A percentile compares a stretch with the other conserved stretches of the same genome.
Evolutionary conservation across 176 grass and related monocot species (phyloP).

Genomic region (Triticum urartu): DNA sequence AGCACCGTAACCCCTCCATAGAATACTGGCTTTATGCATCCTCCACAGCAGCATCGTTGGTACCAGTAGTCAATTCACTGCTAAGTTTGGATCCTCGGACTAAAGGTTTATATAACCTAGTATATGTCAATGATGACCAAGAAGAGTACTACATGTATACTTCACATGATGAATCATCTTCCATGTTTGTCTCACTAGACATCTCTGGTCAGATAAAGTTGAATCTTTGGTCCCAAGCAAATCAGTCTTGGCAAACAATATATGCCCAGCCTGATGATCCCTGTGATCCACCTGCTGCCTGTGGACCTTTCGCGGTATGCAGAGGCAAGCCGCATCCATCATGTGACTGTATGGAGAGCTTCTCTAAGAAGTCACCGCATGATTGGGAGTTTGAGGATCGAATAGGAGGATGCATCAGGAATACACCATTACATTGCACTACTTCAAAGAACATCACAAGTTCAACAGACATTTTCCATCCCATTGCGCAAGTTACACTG

Average conservation of each 20-base stretch:
- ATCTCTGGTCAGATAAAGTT: slow-evolving; percentile 11
- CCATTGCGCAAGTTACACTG: not conserved
- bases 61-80: too few relatives aligned
- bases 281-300: not conserved
- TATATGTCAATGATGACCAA: not conserved
- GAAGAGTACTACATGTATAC: not conserved
- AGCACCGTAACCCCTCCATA: not conserved
- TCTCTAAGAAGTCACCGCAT: not conserved
- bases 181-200: not conserved
- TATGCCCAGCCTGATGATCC: not conserved
- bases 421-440: not conserved
- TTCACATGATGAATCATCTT: not conserved
- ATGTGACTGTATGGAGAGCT: not conserved
- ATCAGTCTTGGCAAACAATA: not conserved
- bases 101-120: not conserved
- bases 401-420: not conserved
- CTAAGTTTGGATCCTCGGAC: not conserved
- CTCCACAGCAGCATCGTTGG: not conserved
- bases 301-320: not conserved
- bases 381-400: not conserved
- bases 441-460: not conserved
- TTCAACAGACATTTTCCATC: slow-evolving; percentile 1
- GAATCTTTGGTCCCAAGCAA: not conserved
- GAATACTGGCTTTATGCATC: not conserved
- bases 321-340: not conserved